These are phyloP conservation scores for Aspergillus jensenii DNA, from an alignment of 2,329 filamentous ascomycete species.

Conservation along the genomic window DNA sequence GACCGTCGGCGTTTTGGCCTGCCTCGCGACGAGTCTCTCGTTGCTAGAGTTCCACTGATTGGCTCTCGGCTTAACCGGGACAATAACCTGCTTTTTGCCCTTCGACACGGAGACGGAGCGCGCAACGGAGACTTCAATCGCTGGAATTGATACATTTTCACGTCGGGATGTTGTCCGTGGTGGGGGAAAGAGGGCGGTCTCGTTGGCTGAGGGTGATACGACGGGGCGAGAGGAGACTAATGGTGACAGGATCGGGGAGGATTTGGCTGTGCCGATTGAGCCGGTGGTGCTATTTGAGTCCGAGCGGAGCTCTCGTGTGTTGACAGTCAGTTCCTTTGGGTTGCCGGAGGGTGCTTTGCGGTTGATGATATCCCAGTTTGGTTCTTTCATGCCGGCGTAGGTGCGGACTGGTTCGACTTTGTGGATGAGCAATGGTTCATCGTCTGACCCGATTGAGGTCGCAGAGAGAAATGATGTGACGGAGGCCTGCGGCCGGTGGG, in stretches of 20 bases:
- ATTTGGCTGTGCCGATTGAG: constrained; percentile 11
- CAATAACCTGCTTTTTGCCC: constrained; percentile 36
- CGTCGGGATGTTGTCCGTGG: constrained; percentile 19
- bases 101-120: constrained; percentile 39
- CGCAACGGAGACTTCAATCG: constrained; percentile 39
- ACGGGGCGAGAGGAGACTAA: background rate
- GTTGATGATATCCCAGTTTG: constrained; percentile 25
- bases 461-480: constrained; percentile 19
- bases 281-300: constrained; percentile 9
- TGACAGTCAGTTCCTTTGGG: constrained; percentile 11
- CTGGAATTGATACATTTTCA: constrained; percentile 13
- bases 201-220: background rate
- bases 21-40: constrained; percentile 30
- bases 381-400: constrained; percentile 20
- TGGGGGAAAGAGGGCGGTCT: constrained; percentile 13
- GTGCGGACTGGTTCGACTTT: constrained; percentile 16
- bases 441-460: constrained; percentile 14
- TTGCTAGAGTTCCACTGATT: constrained; percentile 24
- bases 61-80: constrained; percentile 31
- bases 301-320: constrained; percentile 16
- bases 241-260: constrained; percentile 17
- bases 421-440: constrained; percentile 17
- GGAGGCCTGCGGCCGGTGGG: constrained; percentile 18
- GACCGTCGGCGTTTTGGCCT: constrained; percentile 28
- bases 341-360: constrained; percentile 10